Percentiles rank a stretch among this genome's conserved stretches.
Evolutionary conservation across 306 rosid genomes (phyloP).

Genomic region (Sophora flavescens): DNA sequence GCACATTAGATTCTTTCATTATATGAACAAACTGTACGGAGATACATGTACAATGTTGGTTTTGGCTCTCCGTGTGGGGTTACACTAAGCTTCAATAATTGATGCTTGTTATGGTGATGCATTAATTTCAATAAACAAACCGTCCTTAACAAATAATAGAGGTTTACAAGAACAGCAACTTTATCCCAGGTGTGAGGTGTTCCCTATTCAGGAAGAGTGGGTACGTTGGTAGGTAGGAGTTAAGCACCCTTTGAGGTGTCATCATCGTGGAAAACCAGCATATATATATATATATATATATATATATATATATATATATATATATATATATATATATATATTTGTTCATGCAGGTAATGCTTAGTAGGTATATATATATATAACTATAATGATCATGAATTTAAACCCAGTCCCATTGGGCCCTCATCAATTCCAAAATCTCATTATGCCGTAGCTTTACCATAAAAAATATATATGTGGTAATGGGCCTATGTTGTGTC

Average conservation of each 20-base stretch:
- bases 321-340: neutral
- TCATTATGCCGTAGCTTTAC: constrained; percentile 29
- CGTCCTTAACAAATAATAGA: neutral
- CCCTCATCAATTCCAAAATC: constrained; percentile 10
- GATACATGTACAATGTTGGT: neutral
- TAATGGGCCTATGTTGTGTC: constrained; percentile 20
- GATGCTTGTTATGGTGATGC: neutral
- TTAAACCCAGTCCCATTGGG: neutral
- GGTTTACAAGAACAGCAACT: neutral
- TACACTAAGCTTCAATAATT: constrained; percentile 41
- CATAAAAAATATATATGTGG: neutral
- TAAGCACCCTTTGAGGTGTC: constrained; percentile 41
- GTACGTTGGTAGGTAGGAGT: constrained; percentile 44
- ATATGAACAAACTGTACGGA: neutral
- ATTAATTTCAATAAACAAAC: constrained; percentile 26
- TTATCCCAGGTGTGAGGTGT: constrained; percentile 35
- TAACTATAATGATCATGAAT: neutral
- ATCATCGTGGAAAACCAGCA: constrained; percentile 13
- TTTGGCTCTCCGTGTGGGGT: constrained; percentile 9
- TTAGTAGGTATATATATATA: neutral
- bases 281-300: neutral
- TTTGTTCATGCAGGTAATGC: constrained; percentile 11
- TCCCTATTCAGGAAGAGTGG: constrained; percentile 8
- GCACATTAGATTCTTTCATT: constrained; percentile 12
- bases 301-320: neutral